Evolutionary conservation across 164 flowering plant species (phyloP), one percentile per base, ranked within the genome.

Genomic region (Brasenia schreberi): DNA sequence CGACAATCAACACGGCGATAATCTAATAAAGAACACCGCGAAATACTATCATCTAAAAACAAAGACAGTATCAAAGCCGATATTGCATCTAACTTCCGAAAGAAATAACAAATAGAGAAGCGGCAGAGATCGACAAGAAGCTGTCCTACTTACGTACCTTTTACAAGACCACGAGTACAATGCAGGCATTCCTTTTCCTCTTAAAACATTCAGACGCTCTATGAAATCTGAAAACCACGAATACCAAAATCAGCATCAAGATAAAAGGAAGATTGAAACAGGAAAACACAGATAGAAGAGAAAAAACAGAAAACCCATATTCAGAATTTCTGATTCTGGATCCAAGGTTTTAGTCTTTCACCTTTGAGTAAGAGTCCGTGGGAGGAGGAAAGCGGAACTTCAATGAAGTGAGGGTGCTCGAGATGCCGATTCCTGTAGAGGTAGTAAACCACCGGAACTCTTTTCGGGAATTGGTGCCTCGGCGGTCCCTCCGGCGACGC

Each of bases 371-470:
- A 90, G 58, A 92, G 92, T 27, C 97, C 97, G 39, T 84, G 84
- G 0, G 89, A 68, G 0, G 97, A 89, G 4, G 92, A 84, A 17
- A 95, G 76, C 0, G 89, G 82, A 44, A 92, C 96, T 68, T 95
- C 97, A 49, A 95, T 88, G 79, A 91, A 92, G 77, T 95, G 99
- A 43, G 97, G 99, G 72, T 95, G 99, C 75, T 95, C 99, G 3
- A 95, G 94, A 76, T 88, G 97, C 4, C 85, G 82, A 74, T 89
- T 92, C 42, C 94, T 74, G 69, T 84, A 88, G 14, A 92, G 81
- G 69, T 95, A 95, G 73, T 95, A 95, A 62, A 95, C 87, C 53
- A 95, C 97, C 0, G 90, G 82, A n/a, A 89, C 92, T 65, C 78
- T 95, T 42, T 82, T 72, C 70, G 71, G 70, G 49, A 77, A 83